Evolutionary conservation across 2,329 filamentous ascomycete species (phyloP).

Genomic region (Aciculosporium take): DNA sequence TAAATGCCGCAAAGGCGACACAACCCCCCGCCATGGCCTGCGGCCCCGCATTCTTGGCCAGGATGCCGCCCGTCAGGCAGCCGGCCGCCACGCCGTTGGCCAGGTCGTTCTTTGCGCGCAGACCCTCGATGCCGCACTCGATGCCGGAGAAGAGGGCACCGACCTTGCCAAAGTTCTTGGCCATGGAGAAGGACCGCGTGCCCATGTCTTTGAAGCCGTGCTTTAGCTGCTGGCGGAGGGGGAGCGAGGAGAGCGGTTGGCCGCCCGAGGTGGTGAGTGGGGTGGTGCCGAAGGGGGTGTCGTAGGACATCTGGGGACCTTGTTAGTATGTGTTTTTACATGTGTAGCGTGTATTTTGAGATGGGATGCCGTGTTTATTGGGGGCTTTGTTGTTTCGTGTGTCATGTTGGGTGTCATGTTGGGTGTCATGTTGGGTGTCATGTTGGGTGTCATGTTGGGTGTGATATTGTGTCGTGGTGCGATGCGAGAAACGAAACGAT

Average conservation of each 20-base stretch:
- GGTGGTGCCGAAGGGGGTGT: slow-evolving; percentile 62
- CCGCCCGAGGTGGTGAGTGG: slow-evolving; percentile 23
- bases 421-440: not conserved
- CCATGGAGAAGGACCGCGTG: slow-evolving; percentile 61
- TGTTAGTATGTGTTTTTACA: too few species aligned
- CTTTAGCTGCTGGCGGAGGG: slow-evolving; percentile 69
- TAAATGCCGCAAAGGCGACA: slow-evolving; percentile 86
- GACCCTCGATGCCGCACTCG: slow-evolving; percentile 89
- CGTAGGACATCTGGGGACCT: slow-evolving; percentile 91
- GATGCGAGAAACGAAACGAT: not conserved
- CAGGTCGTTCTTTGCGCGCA: slow-evolving; percentile 86
- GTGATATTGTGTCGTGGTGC: not conserved
- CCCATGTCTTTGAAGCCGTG: slow-evolving; percentile 94
- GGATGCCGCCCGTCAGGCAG: slow-evolving; percentile 77
- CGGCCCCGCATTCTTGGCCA: slow-evolving; percentile 77
- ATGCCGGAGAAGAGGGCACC: slow-evolving; percentile 84
- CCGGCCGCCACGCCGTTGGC: slow-evolving; percentile 77
- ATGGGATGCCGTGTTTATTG: too few species aligned
- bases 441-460: not conserved
- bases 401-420: not conserved
- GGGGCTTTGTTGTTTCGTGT: not conserved
- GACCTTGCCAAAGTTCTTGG: slow-evolving; percentile 90
- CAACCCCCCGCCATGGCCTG: slow-evolving; percentile 80
- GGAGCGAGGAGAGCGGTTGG: slow-evolving; percentile 43
- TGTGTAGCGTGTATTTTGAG: too few species aligned